Conservation (phyloP, 106 monocot species). For the Dendrobium officinale region DNA sequence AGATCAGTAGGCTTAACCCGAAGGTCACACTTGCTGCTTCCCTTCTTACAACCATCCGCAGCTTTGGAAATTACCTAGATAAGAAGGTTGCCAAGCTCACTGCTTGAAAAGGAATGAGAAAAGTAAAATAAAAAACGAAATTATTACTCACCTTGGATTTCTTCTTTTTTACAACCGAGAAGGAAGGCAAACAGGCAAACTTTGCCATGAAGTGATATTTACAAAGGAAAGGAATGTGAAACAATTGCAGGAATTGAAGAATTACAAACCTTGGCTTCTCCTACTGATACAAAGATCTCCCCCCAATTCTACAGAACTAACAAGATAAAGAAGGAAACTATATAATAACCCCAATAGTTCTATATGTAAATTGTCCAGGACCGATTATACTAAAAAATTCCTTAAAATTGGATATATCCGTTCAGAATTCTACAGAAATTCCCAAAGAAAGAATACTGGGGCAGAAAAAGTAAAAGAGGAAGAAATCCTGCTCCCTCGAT, state of each 20-base stretch:
- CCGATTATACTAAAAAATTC: neutral
- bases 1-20: slow-evolving; percentile 34
- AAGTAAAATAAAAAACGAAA: neutral
- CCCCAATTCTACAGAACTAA: neutral
- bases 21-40: slow-evolving; percentile 2
- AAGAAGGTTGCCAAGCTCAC: neutral
- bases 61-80: slow-evolving; percentile 20
- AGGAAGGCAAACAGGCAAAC: slow-evolving; percentile 46
- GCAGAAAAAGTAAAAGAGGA: neutral
- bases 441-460: neutral
- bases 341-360: neutral
- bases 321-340: neutral
- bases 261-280: neutral
- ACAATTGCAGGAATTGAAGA: neutral
- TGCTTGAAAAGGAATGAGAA: neutral
- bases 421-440: neutral
- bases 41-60: slow-evolving; percentile 7
- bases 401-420: neutral
- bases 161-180: slow-evolving; percentile 54
- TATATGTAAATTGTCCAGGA: neutral
- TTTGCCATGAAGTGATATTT: slow-evolving; percentile 27
- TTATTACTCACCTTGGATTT: slow-evolving; percentile 10
- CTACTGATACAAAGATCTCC: neutral
- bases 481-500: neutral
- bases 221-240: neutral